Evolutionary conservation across 352 stramenopile genomes (phyloP).

Genomic region (Elongisporangium prolatum): DNA sequence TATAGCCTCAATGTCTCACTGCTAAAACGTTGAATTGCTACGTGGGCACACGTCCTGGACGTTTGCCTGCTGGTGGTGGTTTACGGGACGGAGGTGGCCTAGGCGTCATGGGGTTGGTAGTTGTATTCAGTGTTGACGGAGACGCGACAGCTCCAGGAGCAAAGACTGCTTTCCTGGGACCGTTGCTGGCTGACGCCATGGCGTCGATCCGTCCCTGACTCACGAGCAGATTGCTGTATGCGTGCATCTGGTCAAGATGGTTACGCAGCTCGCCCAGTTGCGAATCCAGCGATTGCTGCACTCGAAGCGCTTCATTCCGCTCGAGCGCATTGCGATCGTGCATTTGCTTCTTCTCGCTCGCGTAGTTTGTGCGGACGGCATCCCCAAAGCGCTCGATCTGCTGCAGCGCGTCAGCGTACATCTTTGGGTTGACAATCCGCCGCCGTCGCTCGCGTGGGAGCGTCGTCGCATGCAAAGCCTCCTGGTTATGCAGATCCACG

Average conservation of each 20-base stretch:
- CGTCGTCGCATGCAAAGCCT: constrained; percentile 34
- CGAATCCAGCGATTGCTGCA: constrained; percentile 31
- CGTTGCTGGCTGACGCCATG: constrained; percentile 6
- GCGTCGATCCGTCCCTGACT: constrained; percentile 46
- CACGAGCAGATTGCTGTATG: constrained; percentile 65
- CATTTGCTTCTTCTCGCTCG: constrained; percentile 34
- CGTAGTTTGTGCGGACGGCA: constrained; percentile 37
- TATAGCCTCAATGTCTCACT: constrained; percentile 8
- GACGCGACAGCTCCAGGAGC: not conserved
- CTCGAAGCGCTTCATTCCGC: constrained; percentile 16
- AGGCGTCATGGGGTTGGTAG: too few relatives aligned
- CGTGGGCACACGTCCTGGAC: not conserved
- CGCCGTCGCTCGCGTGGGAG: constrained; percentile 29
- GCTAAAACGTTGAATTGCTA: constrained; percentile 7
- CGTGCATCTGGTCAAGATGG: constrained; percentile 35
- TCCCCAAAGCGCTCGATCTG: constrained; percentile 59
- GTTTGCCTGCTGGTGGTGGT: not conserved
- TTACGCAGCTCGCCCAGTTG: constrained; percentile 36
- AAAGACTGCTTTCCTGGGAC: too few relatives aligned
- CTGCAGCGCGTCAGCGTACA: constrained; percentile 40
- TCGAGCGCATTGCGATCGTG: constrained; percentile 28
- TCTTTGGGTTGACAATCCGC: constrained; percentile 39
- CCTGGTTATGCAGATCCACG: constrained; percentile 36
- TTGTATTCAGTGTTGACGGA: not conserved
- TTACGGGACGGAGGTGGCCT: too few relatives aligned